Evolutionary conservation across 108 stramenopile species (phyloP), one percentile per base, ranked within the genome.

Genomic region (Nannochloropsis salina): DNA sequence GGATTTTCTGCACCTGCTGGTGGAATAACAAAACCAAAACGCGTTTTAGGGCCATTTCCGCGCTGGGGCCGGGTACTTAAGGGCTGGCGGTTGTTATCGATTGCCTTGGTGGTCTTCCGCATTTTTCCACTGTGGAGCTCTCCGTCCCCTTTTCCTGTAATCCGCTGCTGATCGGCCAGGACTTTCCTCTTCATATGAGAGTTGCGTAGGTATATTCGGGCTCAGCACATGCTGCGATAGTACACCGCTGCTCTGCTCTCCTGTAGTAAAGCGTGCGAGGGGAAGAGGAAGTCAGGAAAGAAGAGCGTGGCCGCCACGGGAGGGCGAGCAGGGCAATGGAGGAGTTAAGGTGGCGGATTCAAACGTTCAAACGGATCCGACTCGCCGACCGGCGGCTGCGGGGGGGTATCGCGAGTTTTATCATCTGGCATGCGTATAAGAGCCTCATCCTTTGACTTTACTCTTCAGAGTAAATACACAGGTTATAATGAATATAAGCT

Each of bases 11-110:
- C n/a, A 74, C 61, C 61, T n/a, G 61, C 61, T n/a, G 61, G 61
- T 15, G 61, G 61, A 74, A 74, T n/a, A n/a, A 74, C 61, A 8
- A 74, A 74, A 2, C 61, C 61, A 74, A 74, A 74, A n/a, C 61
- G 61, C 0, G 61, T n/a, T 2, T 74, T 74, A 31, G 31, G 31
- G 61, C 20, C 61, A 3, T 15, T n/a, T 15, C 61, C 61, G 61
- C 61, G 61, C 4, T 15, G 15, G n/a, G 4, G 8, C 4, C 61
- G 61, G 20, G 61, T n/a, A n/a, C 61, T 74, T n/a, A 74, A 74
- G 61, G 61, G 61, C 61, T 74, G 61, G 61, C 61, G 61, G 61
- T n/a, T n/a, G 61, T 74, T n/a, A n/a, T 74, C 61, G 61, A n/a
- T 74, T 15, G 61, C n/a, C 31, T 31, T 31, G 61, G 15, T 74